Evolutionary conservation across 2,329 filamentous ascomycete genomes (phyloP).

Genomic region (Penicillium sp.): DNA sequence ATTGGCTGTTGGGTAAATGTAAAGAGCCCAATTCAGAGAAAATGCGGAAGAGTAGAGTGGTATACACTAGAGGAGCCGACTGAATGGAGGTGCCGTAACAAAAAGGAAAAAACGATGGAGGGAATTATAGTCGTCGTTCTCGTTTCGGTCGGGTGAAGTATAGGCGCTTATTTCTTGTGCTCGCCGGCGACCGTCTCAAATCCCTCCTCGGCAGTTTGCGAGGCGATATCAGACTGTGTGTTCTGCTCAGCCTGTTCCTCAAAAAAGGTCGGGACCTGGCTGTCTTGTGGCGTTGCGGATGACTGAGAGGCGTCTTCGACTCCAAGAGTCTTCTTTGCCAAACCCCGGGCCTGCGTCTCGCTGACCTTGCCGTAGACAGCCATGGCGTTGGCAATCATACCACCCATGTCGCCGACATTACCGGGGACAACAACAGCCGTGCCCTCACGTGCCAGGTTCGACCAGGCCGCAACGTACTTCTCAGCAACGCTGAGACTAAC

Average conservation of each 20-base stretch:
- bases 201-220: conserved; percentile 48
- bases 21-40: neutral
- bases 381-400: conserved; percentile 95
- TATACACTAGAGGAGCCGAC: neutral
- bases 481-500: conserved; percentile 87
- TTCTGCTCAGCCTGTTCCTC: conserved; percentile 12
- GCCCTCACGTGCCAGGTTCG: conserved; percentile 87
- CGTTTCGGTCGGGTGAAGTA: conserved; percentile 1
- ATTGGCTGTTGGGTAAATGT: neutral
- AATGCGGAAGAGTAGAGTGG: neutral
- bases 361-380: conserved; percentile 93
- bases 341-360: conserved; percentile 68
- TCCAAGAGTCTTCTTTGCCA: conserved; percentile 45
- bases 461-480: conserved; percentile 97
- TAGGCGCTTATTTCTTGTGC: conserved; percentile 27
- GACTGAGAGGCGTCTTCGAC: conserved; percentile 17
- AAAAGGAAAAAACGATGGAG: neutral
- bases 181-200: conserved; percentile 44
- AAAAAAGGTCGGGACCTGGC: conserved; percentile 14
- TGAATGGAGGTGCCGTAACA: neutral
- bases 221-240: conserved; percentile 38
- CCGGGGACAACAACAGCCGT: conserved; percentile 94
- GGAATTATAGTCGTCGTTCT: conserved; percentile 9
- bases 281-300: conserved; percentile 21
- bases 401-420: conserved; percentile 91